Evolutionary conservation across 2,329 filamentous ascomycete genomes (phyloP).

Genomic region (Fusarium agapanthi): DNA sequence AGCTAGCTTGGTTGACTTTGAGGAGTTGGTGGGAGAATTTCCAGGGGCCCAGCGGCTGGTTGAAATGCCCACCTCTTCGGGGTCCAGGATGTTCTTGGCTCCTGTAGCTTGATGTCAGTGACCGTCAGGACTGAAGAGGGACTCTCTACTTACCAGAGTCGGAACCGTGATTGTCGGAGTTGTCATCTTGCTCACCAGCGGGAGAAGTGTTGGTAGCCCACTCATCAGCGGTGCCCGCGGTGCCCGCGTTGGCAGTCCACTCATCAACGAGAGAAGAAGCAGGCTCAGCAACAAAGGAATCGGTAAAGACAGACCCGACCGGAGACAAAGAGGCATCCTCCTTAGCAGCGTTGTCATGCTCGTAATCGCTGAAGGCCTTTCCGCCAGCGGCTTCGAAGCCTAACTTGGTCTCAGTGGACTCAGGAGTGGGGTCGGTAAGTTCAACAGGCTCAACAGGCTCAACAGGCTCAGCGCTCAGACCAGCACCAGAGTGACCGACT

Average conservation of each 20-base stretch:
- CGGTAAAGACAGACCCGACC: neutral
- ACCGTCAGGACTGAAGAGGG: accelerated
- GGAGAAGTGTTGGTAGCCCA: neutral
- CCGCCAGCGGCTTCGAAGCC: neutral
- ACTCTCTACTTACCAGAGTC: neutral
- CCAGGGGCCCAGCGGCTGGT: slow-evolving; percentile 22
- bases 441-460: no score
- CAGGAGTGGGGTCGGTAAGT: neutral
- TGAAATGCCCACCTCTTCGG: neutral
- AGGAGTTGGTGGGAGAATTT: neutral
- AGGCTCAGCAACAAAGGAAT: neutral
- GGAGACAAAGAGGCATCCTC: no score
- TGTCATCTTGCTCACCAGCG: neutral
- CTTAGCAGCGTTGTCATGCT: neutral
- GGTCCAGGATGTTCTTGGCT: neutral
- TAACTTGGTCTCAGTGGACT: neutral
- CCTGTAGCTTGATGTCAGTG: slow-evolving; percentile 1
- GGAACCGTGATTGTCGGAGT: neutral
- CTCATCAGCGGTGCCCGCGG: neutral
- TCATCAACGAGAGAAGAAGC: neutral
- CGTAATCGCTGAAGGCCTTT: neutral
- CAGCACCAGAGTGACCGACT: neutral
- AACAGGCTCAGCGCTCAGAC: neutral
- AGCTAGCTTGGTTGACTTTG: neutral
- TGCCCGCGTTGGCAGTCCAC: neutral